phyloP scores from a whole-genome alignment of 176 grass and related monocot genomes.

The Triticum timopheevii region DNA sequence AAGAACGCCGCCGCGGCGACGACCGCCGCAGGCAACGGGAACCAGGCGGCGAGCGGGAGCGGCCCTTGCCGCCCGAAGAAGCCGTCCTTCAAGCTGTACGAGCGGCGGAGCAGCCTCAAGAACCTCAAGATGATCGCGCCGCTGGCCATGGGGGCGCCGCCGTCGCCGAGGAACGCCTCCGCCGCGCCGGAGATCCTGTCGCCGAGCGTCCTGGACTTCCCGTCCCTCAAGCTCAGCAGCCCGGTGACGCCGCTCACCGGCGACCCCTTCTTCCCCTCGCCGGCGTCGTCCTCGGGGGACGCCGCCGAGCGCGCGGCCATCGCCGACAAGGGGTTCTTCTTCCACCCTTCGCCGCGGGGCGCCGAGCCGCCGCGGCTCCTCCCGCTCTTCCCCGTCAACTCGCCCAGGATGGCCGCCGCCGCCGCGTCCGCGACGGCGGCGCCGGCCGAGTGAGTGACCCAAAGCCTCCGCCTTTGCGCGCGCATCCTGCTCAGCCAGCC shows the following conservation, averaged over 20 bases:
- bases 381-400: constrained; percentile 84
- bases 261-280: constrained; percentile 70
- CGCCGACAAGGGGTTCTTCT: constrained; percentile 80
- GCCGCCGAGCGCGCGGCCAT: constrained; percentile 86
- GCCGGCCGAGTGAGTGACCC: constrained; percentile 17
- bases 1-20: constrained; percentile 30
- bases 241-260: constrained; percentile 80
- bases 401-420: constrained; percentile 49
- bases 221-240: constrained; percentile 80
- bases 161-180: constrained; percentile 33
- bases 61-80: constrained; percentile 75
- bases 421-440: constrained; percentile 26
- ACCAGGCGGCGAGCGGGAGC: constrained; percentile 29
- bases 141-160: constrained; percentile 55
- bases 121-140: constrained; percentile 97
- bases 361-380: constrained; percentile 79
- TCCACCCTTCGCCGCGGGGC: constrained; percentile 83
- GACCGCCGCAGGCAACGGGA: neutral
- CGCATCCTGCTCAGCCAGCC: neutral
- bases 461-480: neutral
- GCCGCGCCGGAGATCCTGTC: constrained; percentile 70
- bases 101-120: constrained; percentile 77
- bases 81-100: constrained; percentile 96
- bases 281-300: constrained; percentile 47
- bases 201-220: constrained; percentile 91